These are phyloP conservation scores for Euphorbia peplus DNA, from an alignment of 345 rosid genomes.

Conservation along the genomic window DNA sequence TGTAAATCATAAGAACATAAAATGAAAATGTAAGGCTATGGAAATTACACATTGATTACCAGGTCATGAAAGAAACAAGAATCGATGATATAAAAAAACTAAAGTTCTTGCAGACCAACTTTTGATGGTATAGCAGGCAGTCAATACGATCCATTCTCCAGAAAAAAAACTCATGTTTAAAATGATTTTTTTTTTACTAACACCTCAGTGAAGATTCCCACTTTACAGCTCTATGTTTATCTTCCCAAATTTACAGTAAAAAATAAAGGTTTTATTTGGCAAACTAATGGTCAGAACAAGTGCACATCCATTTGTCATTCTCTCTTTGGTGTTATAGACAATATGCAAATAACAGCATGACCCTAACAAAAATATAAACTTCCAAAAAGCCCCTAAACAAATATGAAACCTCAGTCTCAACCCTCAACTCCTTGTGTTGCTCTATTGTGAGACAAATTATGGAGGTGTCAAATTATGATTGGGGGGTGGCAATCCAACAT, in stretches of 20 bases:
- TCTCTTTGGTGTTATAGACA: not conserved
- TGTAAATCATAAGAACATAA: constrained; percentile 17
- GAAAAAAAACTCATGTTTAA: not conserved
- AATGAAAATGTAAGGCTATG: not conserved
- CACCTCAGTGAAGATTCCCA: not conserved
- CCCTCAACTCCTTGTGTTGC: not conserved
- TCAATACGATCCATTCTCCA: not conserved
- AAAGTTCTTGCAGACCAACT: not conserved
- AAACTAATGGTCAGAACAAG: not conserved
- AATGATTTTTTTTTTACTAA: too few species aligned
- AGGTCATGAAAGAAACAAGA: not conserved
- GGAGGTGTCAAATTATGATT: too few species aligned
- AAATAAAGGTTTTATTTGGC: not conserved
- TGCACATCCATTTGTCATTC: not conserved
- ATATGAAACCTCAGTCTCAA: not conserved
- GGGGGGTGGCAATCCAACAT: too few species aligned
- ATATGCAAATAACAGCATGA: not conserved
- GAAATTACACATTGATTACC: constrained; percentile 3
- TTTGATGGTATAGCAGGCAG: not conserved
- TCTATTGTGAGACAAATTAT: too few species aligned
- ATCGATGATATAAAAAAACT: not conserved
- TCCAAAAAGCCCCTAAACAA: not conserved
- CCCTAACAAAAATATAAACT: not conserved
- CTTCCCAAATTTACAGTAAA: not conserved
- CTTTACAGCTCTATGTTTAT: not conserved